These are phyloP conservation scores for Copromyces sp. DNA, from an alignment of 495 filamentous ascomycete species.

Conservation along the genomic window DNA sequence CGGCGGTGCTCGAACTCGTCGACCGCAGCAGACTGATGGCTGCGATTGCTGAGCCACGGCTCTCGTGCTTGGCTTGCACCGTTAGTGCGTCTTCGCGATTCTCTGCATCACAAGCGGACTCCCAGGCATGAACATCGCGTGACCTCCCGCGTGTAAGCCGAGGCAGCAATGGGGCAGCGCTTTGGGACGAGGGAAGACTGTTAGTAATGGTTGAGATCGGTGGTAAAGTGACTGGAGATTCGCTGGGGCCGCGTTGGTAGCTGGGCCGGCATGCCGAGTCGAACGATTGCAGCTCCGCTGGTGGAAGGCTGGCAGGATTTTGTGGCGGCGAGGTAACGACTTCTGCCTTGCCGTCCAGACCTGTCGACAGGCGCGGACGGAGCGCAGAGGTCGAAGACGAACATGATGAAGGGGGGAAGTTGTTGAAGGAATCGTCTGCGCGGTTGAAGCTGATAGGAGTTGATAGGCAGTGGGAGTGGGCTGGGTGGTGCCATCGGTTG, in stretches of 20 bases:
- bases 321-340: conserved; percentile 54
- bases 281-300: conserved; percentile 30
- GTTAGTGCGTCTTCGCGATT: conserved; percentile 57
- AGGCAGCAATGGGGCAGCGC: conserved; percentile 36
- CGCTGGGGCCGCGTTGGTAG: conserved; percentile 43
- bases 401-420: conserved; percentile 27
- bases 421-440: conserved; percentile 29
- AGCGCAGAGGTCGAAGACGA: conserved; percentile 27
- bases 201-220: conserved; percentile 46
- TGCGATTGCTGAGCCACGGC: conserved; percentile 57
- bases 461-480: conserved; percentile 26
- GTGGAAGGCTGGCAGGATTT: conserved; percentile 14
- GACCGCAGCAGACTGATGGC: conserved; percentile 66
- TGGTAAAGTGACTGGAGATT: conserved; percentile 41
- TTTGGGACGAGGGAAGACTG: conserved; percentile 35
- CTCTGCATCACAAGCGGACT: conserved; percentile 67
- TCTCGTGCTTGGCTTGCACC: conserved; percentile 60
- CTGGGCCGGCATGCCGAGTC: conserved; percentile 44
- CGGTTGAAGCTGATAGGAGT: conserved; percentile 23
- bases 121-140: conserved; percentile 75
- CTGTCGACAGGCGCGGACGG: conserved; percentile 54
- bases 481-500: conserved; percentile 27
- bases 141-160: conserved; percentile 55
- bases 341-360: conserved; percentile 71
- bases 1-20: conserved; percentile 39